phyloP scores from a whole-genome alignment of 768 basidiomycete species.

The Agrocybe praecox region DNA sequence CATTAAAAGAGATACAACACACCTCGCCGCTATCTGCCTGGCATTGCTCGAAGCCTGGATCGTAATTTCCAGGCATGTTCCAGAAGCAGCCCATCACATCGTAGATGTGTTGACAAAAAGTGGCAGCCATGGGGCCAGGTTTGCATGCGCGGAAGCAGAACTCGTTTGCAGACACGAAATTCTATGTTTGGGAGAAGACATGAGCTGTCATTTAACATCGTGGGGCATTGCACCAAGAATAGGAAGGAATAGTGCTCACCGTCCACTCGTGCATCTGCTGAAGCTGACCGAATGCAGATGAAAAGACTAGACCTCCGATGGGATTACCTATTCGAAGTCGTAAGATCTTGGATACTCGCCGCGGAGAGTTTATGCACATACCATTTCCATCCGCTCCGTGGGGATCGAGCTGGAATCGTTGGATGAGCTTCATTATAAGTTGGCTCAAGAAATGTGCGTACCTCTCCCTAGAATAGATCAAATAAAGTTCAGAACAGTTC shows the following conservation, averaged over 20 bases:
- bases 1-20: conserved; percentile 7
- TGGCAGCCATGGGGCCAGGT: conserved; percentile 48
- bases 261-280: conserved; percentile 77
- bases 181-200: conserved; percentile 36
- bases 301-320: conserved; percentile 74
- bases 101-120: conserved; percentile 63
- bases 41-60: conserved; percentile 53
- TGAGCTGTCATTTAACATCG: too few species aligned
- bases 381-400: conserved; percentile 65
- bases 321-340: conserved; percentile 43
- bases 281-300: conserved; percentile 61
- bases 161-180: conserved; percentile 57
- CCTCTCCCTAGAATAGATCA: conserved; percentile 15
- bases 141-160: conserved; percentile 80
- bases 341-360: conserved; percentile 1
- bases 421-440: neutral
- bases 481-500: neutral
- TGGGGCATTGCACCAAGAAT: too few species aligned
- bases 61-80: conserved; percentile 62
- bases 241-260: conserved; percentile 37
- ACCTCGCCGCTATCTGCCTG: conserved; percentile 54
- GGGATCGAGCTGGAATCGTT: conserved; percentile 56
- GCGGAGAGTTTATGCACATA: conserved; percentile 18
- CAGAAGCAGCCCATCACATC: conserved; percentile 58
- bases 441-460: neutral